Evolutionary conservation across 202 grass and related monocot genomes (phyloP), one percentile per base, ranked within the genome.

Genomic region (Carex arenaria): DNA sequence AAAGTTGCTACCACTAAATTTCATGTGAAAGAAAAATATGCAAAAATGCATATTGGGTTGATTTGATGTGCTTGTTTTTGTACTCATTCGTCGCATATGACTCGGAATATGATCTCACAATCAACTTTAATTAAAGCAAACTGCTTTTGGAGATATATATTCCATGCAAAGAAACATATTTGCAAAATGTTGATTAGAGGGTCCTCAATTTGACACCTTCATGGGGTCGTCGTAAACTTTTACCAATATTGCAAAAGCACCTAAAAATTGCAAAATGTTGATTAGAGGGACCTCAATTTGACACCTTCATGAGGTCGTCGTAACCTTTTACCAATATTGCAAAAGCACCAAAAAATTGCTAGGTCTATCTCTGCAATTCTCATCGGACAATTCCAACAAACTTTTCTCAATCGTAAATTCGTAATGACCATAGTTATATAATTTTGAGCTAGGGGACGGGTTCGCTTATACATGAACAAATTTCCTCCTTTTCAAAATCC

Each of bases 231-330:
- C 64, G 31, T 67, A 38, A 13, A 14, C 31, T 9, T 71, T 20
- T 71, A 22, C 18, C 10, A 43, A 19, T 19, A 22, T 71, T 71
- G 18, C 38, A 71, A 71, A 71, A 71, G 67, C 38, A 45, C 7
- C 18, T 45, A 45, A 71, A 26, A n/a, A 49, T 72, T 23, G 42
- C 19, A 72, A 49, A n/a, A 47, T 72, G 36, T 23, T 22, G 68
- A 72, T 72, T 72, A 72, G 32, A 70, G 68, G 40, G 67, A 45
- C 67, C 67, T 43, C 38, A 71, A 45, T 45, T 71, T 71, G 40
- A 71, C 67, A 45, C 17, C 32, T 43, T 70, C 38, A 12, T 42
- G 67, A 9, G 67, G 38, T 47, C 67, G 30, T 38, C 64, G 31
- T 67, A 38, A 13, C 31, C 31, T 9, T 71, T 20, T 71, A 22